Evolutionary conservation across 768 basidiomycete species (phyloP).

Genomic region (Rhizopogon salebrosus): DNA sequence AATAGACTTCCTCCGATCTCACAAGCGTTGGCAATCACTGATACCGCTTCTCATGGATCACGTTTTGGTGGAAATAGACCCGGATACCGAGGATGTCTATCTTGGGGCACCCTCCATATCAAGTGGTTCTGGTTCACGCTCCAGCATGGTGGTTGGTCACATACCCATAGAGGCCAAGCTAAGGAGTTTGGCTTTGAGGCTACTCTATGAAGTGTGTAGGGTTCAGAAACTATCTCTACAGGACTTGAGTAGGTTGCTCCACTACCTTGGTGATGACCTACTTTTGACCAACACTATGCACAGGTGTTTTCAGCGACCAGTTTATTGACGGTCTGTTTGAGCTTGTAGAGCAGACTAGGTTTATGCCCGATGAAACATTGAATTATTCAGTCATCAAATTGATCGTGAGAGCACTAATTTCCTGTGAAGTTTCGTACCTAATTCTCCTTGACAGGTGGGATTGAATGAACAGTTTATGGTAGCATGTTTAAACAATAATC

Average conservation of each 20-base stretch:
- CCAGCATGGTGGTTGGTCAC: slow-evolving; percentile 35
- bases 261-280: not conserved
- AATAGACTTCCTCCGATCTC: slow-evolving; percentile 66
- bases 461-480: slow-evolving; percentile 99
- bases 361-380: slow-evolving; percentile 85
- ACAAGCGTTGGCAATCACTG: slow-evolving; percentile 79
- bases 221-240: slow-evolving; percentile 76
- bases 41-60: slow-evolving; percentile 83
- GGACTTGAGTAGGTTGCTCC: slow-evolving; percentile 64
- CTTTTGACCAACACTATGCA: slow-evolving; percentile 5
- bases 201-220: slow-evolving; percentile 91
- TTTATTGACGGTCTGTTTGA: slow-evolving; percentile 92
- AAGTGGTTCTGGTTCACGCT: slow-evolving; percentile 19
- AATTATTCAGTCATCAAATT: slow-evolving; percentile 96
- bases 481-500: slow-evolving; percentile 45
- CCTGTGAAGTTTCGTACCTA: not conserved
- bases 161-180: slow-evolving; percentile 85
- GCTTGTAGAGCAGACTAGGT: slow-evolving; percentile 86
- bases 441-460: slow-evolving; percentile 54
- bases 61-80: slow-evolving; percentile 75
- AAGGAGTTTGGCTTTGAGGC: slow-evolving; percentile 58
- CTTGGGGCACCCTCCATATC: slow-evolving; percentile 33
- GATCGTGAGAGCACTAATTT: slow-evolving; percentile 50
- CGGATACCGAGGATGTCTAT: slow-evolving; percentile 61
- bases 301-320: slow-evolving; percentile 73